Evolutionary conservation across 2,329 filamentous ascomycete genomes (phyloP).

Genomic region (Aspergillus glaucus): DNA sequence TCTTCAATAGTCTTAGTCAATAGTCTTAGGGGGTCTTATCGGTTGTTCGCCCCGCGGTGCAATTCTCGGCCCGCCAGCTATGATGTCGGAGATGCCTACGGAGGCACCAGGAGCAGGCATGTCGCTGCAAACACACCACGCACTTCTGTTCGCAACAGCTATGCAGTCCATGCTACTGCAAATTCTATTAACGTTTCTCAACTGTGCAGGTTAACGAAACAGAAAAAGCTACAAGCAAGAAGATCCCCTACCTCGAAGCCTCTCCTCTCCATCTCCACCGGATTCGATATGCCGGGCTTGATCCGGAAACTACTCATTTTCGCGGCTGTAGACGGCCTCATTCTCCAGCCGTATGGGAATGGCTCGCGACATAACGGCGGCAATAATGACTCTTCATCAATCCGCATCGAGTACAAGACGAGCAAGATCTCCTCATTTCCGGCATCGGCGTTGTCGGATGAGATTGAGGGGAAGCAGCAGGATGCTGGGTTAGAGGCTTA

Average conservation of each 20-base stretch:
- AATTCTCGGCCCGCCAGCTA: background rate
- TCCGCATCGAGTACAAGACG: conserved; percentile 65
- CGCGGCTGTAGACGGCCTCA: conserved; percentile 73
- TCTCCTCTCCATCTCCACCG: conserved; percentile 4
- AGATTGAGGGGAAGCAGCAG: conserved; percentile 22
- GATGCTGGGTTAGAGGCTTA: conserved; percentile 41
- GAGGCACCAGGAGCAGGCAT: background rate
- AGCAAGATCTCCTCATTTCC: conserved; percentile 46
- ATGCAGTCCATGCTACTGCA: background rate
- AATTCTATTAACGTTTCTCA: background rate
- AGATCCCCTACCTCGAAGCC: background rate
- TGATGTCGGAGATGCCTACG: background rate
- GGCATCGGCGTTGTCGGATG: conserved; percentile 17
- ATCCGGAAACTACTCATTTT: conserved; percentile 74
- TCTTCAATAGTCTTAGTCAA: background rate
- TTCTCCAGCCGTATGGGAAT: conserved; percentile 66
- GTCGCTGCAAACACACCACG: background rate
- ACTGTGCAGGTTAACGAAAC: background rate
- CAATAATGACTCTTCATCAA: conserved; percentile 49
- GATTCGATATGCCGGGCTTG: conserved; percentile 60
- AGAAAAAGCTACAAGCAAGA: background rate
- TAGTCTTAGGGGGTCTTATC: background rate
- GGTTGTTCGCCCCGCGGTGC: background rate
- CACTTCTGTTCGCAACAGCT: background rate
- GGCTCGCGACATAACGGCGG: conserved; percentile 36